These are phyloP conservation scores for Fusarium phyllophilum DNA, from an alignment of 2,329 filamentous ascomycete species.

Conservation along the genomic window DNA sequence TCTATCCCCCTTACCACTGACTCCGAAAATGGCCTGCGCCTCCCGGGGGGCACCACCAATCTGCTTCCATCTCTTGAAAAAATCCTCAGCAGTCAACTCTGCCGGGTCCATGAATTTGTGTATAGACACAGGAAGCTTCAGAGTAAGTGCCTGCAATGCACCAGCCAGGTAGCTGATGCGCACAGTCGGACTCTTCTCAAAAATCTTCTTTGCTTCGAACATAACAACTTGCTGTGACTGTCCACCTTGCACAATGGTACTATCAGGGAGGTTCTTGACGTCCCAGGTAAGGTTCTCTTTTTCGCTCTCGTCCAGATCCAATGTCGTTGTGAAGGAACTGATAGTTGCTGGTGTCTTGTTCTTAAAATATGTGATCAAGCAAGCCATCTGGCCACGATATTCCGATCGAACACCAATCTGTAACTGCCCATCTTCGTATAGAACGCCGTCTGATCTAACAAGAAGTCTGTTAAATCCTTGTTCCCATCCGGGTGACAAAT, in stretches of 20 bases:
- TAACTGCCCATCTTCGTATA: slow-evolving; percentile 95
- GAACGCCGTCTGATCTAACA: slow-evolving; percentile 81
- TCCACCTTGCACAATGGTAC: slow-evolving; percentile 75
- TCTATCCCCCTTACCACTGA: slow-evolving; percentile 63
- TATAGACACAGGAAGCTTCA: slow-evolving; percentile 87
- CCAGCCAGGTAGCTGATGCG: slow-evolving; percentile 94
- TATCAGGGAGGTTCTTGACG: slow-evolving; percentile 88
- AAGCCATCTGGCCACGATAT: slow-evolving; percentile 94
- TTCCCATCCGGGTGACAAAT: slow-evolving; percentile 95
- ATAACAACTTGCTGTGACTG: slow-evolving; percentile 95
- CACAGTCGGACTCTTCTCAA: slow-evolving; percentile 87
- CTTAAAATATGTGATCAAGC: slow-evolving; percentile 93
- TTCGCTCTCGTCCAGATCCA: slow-evolving; percentile 80
- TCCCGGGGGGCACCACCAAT: slow-evolving; percentile 91
- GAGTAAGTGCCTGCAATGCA: slow-evolving; percentile 88
- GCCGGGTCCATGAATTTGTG: slow-evolving; percentile 98
- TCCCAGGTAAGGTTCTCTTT: slow-evolving; percentile 81
- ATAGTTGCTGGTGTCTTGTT: slow-evolving; percentile 91
- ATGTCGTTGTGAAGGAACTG: slow-evolving; percentile 91
- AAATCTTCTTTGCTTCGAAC: slow-evolving; percentile 87
- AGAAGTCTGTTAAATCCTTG: slow-evolving; percentile 86
- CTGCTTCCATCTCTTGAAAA: slow-evolving; percentile 99
- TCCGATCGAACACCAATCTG: slow-evolving; percentile 93
- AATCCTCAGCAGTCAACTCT: slow-evolving; percentile 87
- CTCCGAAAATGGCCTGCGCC: slow-evolving; percentile 84